Evolutionary conservation across 257 asterid species (phyloP), one percentile per base, ranked within the genome.

Genomic region (Nicotiana otophora): DNA sequence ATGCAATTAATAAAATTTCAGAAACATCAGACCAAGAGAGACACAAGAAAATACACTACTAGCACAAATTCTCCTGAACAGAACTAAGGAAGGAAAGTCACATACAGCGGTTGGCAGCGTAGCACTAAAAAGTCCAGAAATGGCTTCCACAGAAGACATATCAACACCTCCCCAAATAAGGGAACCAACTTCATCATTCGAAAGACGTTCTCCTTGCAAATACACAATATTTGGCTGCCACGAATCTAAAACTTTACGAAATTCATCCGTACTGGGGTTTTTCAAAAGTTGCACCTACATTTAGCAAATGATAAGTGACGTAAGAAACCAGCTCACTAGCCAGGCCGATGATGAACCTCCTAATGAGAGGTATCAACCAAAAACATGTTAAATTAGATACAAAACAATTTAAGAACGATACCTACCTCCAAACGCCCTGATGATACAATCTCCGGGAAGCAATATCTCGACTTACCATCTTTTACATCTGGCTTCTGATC

Each of bases 341-440:
- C 46, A 36, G 23, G 39, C 23, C 46, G 17, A 62, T 23, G 4
- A 67, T 20, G 57, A 46, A 20, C 60, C 76, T 39, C 39, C 67
- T 51, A 78, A 57, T 5, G 64, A 78, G 53, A 80, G 4, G 31
- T 16, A 51, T 60, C 67, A 58, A 78, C 23, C 76, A 34, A 51
- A 26, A 48, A 33, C 64, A 51, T 17, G 30, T 34, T 11, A 81
- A 8, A 63, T 81, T 31, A 20, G 48, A 64, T 58, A 48, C 8
- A 46, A 69, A 30, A 14, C 58, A 11, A 23, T 26, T 58, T 54
- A 17, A 75, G 55, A 85, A 74, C 57, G 72, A 84, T 77, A 28
- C 74, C 75, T 84, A 96, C 99, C 98, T 96, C 99, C 83, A 96
- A 85, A 68, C 94, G 98, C 65, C 98, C 97, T 1, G 98, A 87